Percentiles rank a stretch among this genome's conserved stretches.
These are phyloP conservation scores for Moesziomyces sp. DNA, from an alignment of 1,284 basidiomycete species.

Conservation along the genomic window DNA sequence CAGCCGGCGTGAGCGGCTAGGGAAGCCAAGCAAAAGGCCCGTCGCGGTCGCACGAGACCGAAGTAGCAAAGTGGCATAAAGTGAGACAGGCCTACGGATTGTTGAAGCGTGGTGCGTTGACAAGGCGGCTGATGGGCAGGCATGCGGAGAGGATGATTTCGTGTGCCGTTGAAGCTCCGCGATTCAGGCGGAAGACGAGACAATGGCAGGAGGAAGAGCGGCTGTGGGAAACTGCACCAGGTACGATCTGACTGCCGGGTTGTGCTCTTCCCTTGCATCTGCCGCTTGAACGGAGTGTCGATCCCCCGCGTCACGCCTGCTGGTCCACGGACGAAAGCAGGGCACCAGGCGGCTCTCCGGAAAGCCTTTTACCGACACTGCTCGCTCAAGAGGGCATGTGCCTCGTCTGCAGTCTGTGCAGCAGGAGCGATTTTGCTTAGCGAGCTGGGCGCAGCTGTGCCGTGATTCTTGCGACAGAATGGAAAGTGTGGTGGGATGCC, in stretches of 20 bases:
- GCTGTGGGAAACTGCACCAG: not conserved
- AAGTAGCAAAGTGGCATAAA: not conserved
- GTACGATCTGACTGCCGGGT: not conserved
- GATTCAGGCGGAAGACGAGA: not conserved
- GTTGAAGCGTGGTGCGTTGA: not conserved
- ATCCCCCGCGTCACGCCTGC: not conserved
- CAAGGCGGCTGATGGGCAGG: too few relatives aligned
- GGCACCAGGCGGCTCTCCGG: too few relatives aligned
- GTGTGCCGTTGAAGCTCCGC: not conserved
- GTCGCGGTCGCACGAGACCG: not conserved
- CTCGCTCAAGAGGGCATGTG: too few relatives aligned
- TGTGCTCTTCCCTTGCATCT: not conserved
- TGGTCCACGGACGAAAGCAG: too few relatives aligned
- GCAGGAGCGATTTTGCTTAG: not conserved
- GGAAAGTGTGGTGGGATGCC: not conserved
- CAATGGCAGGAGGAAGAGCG: too few relatives aligned
- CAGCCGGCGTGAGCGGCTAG: not conserved
- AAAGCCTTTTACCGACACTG: too few relatives aligned
- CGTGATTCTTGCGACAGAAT: not conserved
- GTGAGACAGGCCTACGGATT: slow-evolving; percentile 12
- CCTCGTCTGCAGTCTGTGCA: not conserved
- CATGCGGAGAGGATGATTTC: not conserved
- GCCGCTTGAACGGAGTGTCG: not conserved
- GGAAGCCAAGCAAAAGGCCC: not conserved
- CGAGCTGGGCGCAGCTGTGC: not conserved